These are phyloP conservation scores for Simplicillium sp. DNA, from an alignment of 2,329 filamentous ascomycete genomes.

Conservation along the genomic window DNA sequence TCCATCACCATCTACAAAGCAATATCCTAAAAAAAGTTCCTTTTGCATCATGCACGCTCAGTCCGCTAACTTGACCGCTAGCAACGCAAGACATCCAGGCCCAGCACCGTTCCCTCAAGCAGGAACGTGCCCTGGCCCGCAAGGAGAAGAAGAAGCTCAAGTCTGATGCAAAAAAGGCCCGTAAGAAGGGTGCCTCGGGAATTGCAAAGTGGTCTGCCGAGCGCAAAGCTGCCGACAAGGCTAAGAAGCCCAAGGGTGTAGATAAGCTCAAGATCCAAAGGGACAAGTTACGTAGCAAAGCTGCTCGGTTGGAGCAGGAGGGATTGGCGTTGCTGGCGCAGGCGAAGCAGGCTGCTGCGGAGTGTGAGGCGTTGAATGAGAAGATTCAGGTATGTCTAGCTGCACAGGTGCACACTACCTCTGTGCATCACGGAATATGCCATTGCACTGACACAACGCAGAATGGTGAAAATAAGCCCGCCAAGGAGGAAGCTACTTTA, in stretches of 20 bases:
- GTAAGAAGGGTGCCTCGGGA: slow-evolving; percentile 9
- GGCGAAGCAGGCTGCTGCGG: slow-evolving; percentile 22
- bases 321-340: slow-evolving; percentile 29
- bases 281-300: slow-evolving; percentile 10
- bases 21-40: too few species aligned
- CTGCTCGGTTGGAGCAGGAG: slow-evolving; percentile 28
- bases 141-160: slow-evolving; percentile 23
- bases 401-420: too few species aligned
- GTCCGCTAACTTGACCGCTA: too few species aligned
- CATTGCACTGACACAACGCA: too few species aligned
- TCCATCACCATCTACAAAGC: too few species aligned
- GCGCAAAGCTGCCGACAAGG: slow-evolving; percentile 14
- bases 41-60: too few species aligned
- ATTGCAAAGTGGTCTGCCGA: background rate
- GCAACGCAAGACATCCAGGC: too few species aligned
- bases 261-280: slow-evolving; percentile 28
- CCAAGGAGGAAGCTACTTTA: too few species aligned
- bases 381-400: slow-evolving; percentile 6
- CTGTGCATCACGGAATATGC: too few species aligned
- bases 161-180: slow-evolving; percentile 2
- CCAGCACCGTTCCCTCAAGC: too few species aligned
- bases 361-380: slow-evolving; percentile 15
- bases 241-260: slow-evolving; percentile 19
- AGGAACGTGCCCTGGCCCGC: slow-evolving; percentile 3
- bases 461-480: too few species aligned